Evolutionary conservation across 495 filamentous ascomycete genomes (phyloP).

Genomic region (Penicillium diatomitis): DNA sequence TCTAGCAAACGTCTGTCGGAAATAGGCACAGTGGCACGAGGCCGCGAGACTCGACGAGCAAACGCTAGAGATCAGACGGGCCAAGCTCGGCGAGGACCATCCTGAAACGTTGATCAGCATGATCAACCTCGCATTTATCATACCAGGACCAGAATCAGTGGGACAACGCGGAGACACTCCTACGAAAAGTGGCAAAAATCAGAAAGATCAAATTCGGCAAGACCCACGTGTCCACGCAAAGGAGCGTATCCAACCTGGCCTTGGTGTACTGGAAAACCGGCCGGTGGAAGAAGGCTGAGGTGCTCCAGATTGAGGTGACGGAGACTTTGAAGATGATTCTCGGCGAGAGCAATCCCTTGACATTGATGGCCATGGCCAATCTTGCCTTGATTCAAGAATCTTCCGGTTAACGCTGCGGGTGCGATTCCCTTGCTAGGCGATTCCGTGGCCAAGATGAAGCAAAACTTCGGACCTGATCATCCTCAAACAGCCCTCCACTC

Average conservation of each 20-base stretch:
- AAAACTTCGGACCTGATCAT: too few relatives aligned
- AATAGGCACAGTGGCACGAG: slow-evolving; percentile 1
- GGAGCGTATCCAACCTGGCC: too few relatives aligned
- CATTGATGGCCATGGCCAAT: neutral
- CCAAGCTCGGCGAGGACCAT: slow-evolving; percentile 5
- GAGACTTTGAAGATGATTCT: neutral
- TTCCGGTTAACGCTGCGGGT: too few relatives aligned
- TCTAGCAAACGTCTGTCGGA: neutral
- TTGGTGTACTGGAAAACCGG: too few relatives aligned
- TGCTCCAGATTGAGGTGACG: neutral
- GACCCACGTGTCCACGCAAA: neutral
- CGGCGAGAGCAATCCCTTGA: neutral
- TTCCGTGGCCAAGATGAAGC: too few relatives aligned
- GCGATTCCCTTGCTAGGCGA: too few relatives aligned
- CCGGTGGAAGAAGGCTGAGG: neutral
- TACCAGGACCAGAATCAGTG: neutral
- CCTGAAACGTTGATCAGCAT: slow-evolving; percentile 7
- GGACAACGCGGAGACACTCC: neutral
- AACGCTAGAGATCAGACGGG: neutral
- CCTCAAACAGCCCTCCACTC: too few relatives aligned
- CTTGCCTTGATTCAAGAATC: neutral
- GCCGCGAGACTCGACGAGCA: neutral
- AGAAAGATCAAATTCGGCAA: neutral
- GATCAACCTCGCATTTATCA: slow-evolving; percentile 1
- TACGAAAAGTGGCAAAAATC: neutral